Percentiles rank a stretch among this genome's conserved stretches.
Conservation (phyloP, 148 eudicot species). For the Pouteria glomerata region DNA sequence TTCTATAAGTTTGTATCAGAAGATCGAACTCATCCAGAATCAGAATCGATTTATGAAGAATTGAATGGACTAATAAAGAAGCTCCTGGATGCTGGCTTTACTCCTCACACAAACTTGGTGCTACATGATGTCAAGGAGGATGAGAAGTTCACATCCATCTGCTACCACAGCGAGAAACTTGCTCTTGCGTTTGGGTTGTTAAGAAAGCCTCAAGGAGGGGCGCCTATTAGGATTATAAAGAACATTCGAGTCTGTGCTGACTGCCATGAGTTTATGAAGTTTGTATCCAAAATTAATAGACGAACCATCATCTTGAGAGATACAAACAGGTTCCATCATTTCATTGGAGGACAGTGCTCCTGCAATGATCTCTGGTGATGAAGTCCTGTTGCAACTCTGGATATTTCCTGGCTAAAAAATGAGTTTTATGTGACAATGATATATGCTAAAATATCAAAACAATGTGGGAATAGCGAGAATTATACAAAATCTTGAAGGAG, state of each 20-base stretch:
- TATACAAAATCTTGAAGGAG: not conserved
- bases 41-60: conserved; percentile 17
- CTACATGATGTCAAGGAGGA: conserved; percentile 24
- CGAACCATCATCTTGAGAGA: conserved; percentile 23
- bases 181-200: conserved; percentile 26
- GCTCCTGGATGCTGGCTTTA: conserved; percentile 16
- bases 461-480: not conserved
- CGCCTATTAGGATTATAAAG: conserved; percentile 22
- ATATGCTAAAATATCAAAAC: not conserved
- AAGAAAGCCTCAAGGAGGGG: conserved; percentile 13
- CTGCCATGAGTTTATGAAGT: conserved; percentile 28
- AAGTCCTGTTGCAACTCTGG: not conserved
- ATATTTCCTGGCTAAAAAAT: not conserved
- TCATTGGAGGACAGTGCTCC: conserved; percentile 24
- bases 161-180: conserved; percentile 29
- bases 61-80: conserved; percentile 11
- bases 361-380: conserved; percentile 32
- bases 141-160: conserved; percentile 24
- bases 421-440: not conserved
- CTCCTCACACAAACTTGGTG: conserved; percentile 17
- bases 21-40: conserved; percentile 24
- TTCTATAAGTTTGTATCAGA: conserved; percentile 18
- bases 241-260: conserved; percentile 29
- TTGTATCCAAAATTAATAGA: conserved; percentile 19
- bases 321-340: conserved; percentile 28